These are phyloP conservation scores for Arachnomyces sp. DNA, from an alignment of 2,329 filamentous ascomycete species.

Conservation along the genomic window DNA sequence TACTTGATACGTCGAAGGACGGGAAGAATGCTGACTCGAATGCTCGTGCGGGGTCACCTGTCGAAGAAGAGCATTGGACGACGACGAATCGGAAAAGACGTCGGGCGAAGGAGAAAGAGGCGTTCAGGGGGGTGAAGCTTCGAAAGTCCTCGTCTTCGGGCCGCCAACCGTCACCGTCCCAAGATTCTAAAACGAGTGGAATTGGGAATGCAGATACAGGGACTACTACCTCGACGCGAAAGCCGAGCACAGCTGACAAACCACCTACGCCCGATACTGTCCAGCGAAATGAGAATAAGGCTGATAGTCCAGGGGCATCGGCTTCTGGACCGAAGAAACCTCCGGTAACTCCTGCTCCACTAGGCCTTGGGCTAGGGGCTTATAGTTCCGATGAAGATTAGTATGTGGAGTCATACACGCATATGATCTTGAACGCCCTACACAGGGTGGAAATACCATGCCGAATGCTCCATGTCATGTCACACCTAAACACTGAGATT, in stretches of 20 bases:
- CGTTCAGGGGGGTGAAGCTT: constrained; percentile 33
- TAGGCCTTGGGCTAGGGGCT: constrained; percentile 27
- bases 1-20: constrained; percentile 30
- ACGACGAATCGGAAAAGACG: constrained; percentile 45
- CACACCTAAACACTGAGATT: too few relatives aligned
- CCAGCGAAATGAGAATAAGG: background rate
- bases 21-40: constrained; percentile 14
- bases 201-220: background rate
- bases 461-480: too few relatives aligned
- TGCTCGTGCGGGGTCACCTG: constrained; percentile 16
- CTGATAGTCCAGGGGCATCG: background rate
- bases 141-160: constrained; percentile 31
- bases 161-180: constrained; percentile 3
- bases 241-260: background rate
- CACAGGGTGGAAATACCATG: too few relatives aligned
- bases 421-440: too few relatives aligned
- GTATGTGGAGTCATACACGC: constrained; percentile 4
- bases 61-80: constrained; percentile 41
- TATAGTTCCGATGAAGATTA: constrained; percentile 36
- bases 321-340: constrained; percentile 8
- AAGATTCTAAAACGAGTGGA: constrained; percentile 8
- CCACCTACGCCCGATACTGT: too few relatives aligned
- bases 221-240: background rate
- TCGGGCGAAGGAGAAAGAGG: constrained; percentile 38
- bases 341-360: constrained; percentile 16